Percentiles rank a stretch among this genome's conserved stretches.
Evolutionary conservation across 345 rosid genomes (phyloP).

Genomic region (Bruguiera parviflora): DNA sequence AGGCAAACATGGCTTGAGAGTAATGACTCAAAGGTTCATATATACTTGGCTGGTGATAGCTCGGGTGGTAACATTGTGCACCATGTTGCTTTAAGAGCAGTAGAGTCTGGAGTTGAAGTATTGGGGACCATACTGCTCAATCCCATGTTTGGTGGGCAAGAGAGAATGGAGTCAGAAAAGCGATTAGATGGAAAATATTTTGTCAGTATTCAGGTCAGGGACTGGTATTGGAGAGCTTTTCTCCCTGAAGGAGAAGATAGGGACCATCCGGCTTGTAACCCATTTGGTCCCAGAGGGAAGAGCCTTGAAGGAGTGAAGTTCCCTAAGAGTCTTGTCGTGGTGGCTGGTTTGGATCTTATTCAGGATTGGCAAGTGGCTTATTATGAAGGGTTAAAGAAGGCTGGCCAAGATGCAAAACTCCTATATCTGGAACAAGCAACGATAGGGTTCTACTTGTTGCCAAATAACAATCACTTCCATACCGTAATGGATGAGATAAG

Average conservation of each 20-base stretch:
- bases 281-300: conserved; percentile 61
- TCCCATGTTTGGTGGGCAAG: conserved; percentile 88
- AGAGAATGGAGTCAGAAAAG: conserved; percentile 75
- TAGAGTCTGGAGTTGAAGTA: conserved; percentile 54
- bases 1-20: conserved; percentile 75
- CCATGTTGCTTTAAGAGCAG: conserved; percentile 69
- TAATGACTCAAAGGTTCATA: conserved; percentile 64
- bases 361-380: conserved; percentile 84
- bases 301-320: conserved; percentile 56
- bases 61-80: conserved; percentile 90
- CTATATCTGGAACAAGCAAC: conserved; percentile 71
- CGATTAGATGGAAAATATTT: conserved; percentile 77
- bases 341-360: conserved; percentile 82
- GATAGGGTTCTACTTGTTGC: conserved; percentile 81
- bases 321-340: conserved; percentile 78
- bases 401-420: conserved; percentile 67
- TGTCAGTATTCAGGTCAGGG: conserved; percentile 66
- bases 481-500: conserved; percentile 71
- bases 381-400: conserved; percentile 62
- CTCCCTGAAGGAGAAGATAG: conserved; percentile 76
- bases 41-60: conserved; percentile 87
- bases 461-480: conserved; percentile 72
- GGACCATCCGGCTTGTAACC: conserved; percentile 89
- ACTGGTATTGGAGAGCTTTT: conserved; percentile 95
- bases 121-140: conserved; percentile 73